Evolutionary conservation across 2,329 filamentous ascomycete genomes (phyloP), one percentile per base, ranked within the genome.

Genomic region (Aspergillus candidus): DNA sequence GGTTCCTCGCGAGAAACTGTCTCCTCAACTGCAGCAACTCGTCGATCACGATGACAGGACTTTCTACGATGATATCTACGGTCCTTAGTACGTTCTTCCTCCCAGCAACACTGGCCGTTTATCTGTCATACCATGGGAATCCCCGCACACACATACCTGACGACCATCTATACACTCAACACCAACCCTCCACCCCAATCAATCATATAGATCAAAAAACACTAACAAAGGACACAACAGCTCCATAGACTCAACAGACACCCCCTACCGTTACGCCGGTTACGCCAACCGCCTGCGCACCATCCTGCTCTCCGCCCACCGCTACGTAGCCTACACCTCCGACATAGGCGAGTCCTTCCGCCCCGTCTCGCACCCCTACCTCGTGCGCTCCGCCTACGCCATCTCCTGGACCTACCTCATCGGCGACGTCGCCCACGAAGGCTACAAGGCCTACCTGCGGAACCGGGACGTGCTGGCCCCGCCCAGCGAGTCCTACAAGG

Each of bases 261-360:
- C 82, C 55, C 84, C 82, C 55, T 73, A 94, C 59, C 86, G 93
- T 60, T 98, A 97, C 70, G 91, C 90, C 45, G 93, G 86, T 55
- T 98, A 98, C 70, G 88, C 88, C 38, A 82, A 83, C 48, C 83
- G 93, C 38, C 72, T 93, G 50, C 83, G 88, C 49, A 95, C 90
- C 6, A 86, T 97, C 54, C 81, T 98, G 59, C 74, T 90, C 55
- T 88, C 86, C 12, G 90, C 90, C 4, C 93, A 97, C 61, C 84
- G 93, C 59, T 98, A 98, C 61, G 89, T 98, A 38, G 93, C 93
- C 44, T 98, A 98, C 66, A 97, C 93, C 0, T 90, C 84, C 14
- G 91, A 97, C 60, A 91, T 98, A 52, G 93, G 93, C 63, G 93
- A 98, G 68, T 94, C 87, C 0, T 98, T 98, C 70, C 82, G 93